phyloP scores from a whole-genome alignment of 345 rosid species.

The Brassica incana region DNA sequence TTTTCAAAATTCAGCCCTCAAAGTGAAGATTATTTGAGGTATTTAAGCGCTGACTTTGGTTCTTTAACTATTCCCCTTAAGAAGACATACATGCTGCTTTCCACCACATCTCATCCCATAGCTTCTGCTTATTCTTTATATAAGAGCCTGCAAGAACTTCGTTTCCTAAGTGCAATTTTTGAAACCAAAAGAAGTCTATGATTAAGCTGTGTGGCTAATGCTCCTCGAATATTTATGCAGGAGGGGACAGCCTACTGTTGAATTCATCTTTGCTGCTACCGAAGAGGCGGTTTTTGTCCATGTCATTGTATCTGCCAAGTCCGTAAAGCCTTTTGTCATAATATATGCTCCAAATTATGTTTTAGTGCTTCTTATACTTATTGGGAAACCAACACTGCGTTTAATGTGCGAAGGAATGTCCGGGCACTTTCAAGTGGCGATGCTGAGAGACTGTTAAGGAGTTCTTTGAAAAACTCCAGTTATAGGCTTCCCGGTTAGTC shows the following conservation, averaged over 20 bases:
- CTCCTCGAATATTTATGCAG: constrained; percentile 50
- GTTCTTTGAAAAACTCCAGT: constrained; percentile 59
- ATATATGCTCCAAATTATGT: constrained; percentile 3
- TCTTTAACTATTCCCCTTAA: neutral
- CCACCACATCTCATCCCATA: neutral
- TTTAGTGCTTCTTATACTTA: constrained; percentile 21
- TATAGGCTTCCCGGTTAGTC: constrained; percentile 82
- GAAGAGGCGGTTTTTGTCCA: constrained; percentile 93
- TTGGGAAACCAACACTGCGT: constrained; percentile 21
- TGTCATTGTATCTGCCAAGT: constrained; percentile 89
- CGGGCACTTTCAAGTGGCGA: constrained; percentile 77
- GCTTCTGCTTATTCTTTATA: neutral
- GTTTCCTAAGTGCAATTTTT: constrained; percentile 8
- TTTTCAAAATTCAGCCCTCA: constrained; percentile 79
- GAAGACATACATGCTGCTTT: neutral
- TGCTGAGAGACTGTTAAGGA: constrained; percentile 61
- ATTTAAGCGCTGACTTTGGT: neutral
- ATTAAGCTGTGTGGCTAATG: constrained; percentile 18
- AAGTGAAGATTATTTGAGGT: constrained; percentile 81
- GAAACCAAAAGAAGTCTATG: constrained; percentile 10
- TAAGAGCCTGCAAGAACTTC: constrained; percentile 6
- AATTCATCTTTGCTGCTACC: constrained; percentile 93
- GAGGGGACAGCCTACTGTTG: constrained; percentile 87
- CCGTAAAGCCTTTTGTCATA: constrained; percentile 42
- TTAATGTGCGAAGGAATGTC: constrained; percentile 63